Evolutionary conservation across 2,329 filamentous ascomycete species (phyloP).

Genomic region (Alternaria ventricosa): DNA sequence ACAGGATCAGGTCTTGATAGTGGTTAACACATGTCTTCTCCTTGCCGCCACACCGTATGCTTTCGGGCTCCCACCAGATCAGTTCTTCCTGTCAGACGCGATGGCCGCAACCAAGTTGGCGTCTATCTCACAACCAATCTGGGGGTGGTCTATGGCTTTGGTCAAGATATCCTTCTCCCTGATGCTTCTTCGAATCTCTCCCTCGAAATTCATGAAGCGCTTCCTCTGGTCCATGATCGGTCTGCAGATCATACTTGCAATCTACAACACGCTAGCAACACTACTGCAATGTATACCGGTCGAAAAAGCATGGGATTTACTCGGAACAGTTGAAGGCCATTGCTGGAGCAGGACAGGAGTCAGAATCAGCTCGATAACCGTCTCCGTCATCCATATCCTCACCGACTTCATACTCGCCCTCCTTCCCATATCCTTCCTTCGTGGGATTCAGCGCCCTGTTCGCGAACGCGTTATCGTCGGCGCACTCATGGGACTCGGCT

Average conservation of each 20-base stretch:
- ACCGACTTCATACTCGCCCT: conserved; percentile 29
- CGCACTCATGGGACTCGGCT: conserved; percentile 24
- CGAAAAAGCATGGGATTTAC: conserved; percentile 23
- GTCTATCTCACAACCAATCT: conserved; percentile 24
- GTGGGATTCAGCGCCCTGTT: conserved; percentile 18
- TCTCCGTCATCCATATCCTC: conserved; percentile 21
- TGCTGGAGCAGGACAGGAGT: conserved; percentile 11
- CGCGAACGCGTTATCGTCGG: conserved; percentile 25
- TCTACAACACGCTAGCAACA: conserved; percentile 23
- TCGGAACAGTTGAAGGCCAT: conserved; percentile 6
- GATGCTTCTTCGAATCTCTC: conserved; percentile 32
- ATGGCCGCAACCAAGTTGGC: conserved; percentile 13
- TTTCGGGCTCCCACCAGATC: conserved; percentile 7
- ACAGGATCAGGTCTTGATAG: conserved; percentile 16
- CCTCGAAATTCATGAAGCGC: conserved; percentile 12
- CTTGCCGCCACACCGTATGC: conserved; percentile 18
- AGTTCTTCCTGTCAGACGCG: conserved; percentile 17
- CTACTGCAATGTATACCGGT: conserved; percentile 29
- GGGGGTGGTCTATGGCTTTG: conserved; percentile 20
- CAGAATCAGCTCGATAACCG: conserved; percentile 19
- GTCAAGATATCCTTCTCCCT: conserved; percentile 30
- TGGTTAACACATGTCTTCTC: conserved; percentile 19
- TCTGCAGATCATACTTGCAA: conserved; percentile 24
- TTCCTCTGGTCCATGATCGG: conserved; percentile 31
- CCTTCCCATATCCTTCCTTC: conserved; percentile 24